These are phyloP conservation scores for Arthrobotrys pseudoclavata DNA, from an alignment of 2,329 filamentous ascomycete species.

Conservation along the genomic window DNA sequence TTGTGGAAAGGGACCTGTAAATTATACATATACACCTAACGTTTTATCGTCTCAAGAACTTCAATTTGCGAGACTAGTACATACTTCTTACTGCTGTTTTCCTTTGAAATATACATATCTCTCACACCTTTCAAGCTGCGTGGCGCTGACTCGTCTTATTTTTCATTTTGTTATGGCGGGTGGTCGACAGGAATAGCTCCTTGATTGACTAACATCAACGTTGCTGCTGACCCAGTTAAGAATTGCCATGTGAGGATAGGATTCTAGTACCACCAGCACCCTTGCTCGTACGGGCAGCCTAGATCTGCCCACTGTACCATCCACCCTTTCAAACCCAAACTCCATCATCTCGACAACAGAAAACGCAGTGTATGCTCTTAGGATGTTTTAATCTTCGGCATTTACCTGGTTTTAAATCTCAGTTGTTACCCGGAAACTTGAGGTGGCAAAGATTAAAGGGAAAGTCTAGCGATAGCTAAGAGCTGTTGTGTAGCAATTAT, in stretches of 20 bases:
- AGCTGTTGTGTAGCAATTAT: slow-evolving; percentile 14
- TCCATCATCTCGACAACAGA: neutral
- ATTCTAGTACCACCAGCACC: slow-evolving; percentile 18
- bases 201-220: slow-evolving; percentile 4
- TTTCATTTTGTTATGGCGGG: slow-evolving; percentile 47
- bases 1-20: slow-evolving; percentile 43
- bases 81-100: slow-evolving; percentile 37
- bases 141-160: slow-evolving; percentile 5
- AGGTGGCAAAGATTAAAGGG: slow-evolving; percentile 32
- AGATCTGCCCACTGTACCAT: neutral
- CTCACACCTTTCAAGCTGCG: slow-evolving; percentile 11
- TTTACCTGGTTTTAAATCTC: slow-evolving; percentile 40
- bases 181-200: neutral
- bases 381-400: neutral
- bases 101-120: slow-evolving; percentile 32
- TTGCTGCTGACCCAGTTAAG: neutral
- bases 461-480: slow-evolving; percentile 24
- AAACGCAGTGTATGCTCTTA: slow-evolving; percentile 11
- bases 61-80: slow-evolving; percentile 39
- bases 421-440: slow-evolving; percentile 30
- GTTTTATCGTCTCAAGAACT: slow-evolving; percentile 39
- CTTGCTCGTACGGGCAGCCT: neutral
- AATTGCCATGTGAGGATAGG: slow-evolving; percentile 20
- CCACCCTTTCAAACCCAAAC: neutral
- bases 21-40: slow-evolving; percentile 32